Base-by-base conservation (phyloP, 768 basidiomycete species). In the Daedaleopsis sinensis region DNA sequence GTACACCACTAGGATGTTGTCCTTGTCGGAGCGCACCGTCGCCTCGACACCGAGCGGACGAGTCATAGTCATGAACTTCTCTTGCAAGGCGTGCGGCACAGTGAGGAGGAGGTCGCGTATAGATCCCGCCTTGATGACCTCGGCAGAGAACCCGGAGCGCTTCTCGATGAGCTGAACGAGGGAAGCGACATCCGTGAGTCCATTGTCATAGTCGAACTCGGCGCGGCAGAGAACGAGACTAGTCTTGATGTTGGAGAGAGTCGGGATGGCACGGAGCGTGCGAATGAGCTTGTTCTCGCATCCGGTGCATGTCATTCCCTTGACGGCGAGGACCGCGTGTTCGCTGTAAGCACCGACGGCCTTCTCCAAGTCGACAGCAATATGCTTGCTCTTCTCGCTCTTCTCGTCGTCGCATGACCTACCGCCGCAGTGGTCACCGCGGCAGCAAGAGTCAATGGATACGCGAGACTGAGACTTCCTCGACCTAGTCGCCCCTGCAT, bases 271-370 rank as follows among this genome's bases (percentile, higher is more conserved):
- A 6, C 48, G 18, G 18, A 72, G 62, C 3, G 61, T 64, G 24
- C 63, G 58, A 19, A 65, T 70, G 47, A 72, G 63, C 62, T 72
- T 70, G 64, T 70, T 72, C 67, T 72, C 71, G 67, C 71, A 72
- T 2, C 71, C 71, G 5, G 68, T 68, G 61, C 71, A 72, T 13
- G 71, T 72, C 71, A 72, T 72, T 15, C 71, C 71, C 46, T 68
- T 68, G 55, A 72, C 60, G 12, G 71, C 68, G 15, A 72, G 59
- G 4, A 70, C 58, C 10, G 66, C 66, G 35, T 63, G 71, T 18
- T 65, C 53, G 27, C 37, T 59, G 5, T 46, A 52, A 1, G 52
- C 16, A 2, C 24, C 42, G 27, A 58, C n/a, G 4, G 39, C 52
- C 39, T 65, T 59, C 65, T 65, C 59, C 23, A 60, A 62, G 38